phyloP scores from a whole-genome alignment of 2,329 filamentous ascomycete species.

The Pseudocercospora cruenta region DNA sequence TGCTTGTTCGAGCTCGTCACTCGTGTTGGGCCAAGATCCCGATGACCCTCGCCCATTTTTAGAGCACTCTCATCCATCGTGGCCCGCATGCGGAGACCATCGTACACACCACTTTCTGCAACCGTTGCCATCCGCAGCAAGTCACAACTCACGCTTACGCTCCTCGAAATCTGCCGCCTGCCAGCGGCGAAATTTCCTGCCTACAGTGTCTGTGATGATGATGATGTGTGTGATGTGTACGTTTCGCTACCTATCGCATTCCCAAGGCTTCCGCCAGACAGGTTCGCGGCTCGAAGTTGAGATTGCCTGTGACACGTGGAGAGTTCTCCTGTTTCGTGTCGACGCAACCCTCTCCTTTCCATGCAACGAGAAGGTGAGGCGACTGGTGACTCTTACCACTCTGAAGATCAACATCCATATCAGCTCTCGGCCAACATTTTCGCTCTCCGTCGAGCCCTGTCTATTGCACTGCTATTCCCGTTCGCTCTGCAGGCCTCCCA shows the following conservation, averaged over 20 bases:
- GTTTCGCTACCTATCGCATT: constrained; percentile 12
- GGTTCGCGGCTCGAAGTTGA: constrained; percentile 6
- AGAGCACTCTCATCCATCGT: background rate
- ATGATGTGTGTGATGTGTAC: constrained; percentile 10
- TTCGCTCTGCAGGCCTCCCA: constrained; percentile 4
- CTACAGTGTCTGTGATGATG: background rate
- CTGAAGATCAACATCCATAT: background rate
- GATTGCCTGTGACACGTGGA: constrained; percentile 21
- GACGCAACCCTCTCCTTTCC: background rate
- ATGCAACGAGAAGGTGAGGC: background rate
- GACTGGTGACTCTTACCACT: background rate
- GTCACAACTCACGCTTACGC: constrained; percentile 10
- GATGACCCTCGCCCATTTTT: constrained; percentile 6
- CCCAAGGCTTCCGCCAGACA: constrained; percentile 6
- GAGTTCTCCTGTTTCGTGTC: constrained; percentile 13
- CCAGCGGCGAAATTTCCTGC: constrained; percentile 5
- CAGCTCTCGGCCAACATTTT: background rate
- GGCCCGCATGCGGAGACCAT: constrained; percentile 5
- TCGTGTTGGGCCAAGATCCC: constrained; percentile 12
- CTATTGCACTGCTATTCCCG: background rate
- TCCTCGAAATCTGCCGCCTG: constrained; percentile 9
- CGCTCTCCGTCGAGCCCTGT: background rate
- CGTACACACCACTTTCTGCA: constrained; percentile 6
- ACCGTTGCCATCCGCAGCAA: constrained; percentile 13
- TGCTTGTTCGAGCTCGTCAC: constrained; percentile 8